Base-by-base conservation (phyloP, 2,329 filamentous ascomycete genomes). In the Botrytis porri region DNA sequence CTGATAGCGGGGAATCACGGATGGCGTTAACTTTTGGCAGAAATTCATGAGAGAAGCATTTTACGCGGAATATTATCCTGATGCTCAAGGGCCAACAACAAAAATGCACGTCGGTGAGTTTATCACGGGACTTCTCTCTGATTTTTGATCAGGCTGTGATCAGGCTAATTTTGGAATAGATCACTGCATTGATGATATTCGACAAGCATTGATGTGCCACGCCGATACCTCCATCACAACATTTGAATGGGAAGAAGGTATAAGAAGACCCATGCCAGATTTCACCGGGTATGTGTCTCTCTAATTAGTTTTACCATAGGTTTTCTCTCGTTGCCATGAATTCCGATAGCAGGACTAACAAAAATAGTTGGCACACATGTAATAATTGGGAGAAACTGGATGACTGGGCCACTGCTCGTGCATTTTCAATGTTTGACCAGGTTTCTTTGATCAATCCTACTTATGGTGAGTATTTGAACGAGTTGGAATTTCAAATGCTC, bases 141-240 rank as follows among this genome's bases (percentile, higher is more conserved):
- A 16, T 61, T 62, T 3, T n/a, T 45, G 10, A 18, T 20, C 2
- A 25, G 35, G 43, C 29, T 61, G 22, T 45, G 10, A 18, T 20
- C 2, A 25, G 35, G 43, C 29, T 61, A 29, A 70, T 10, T 20
- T 25, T 32, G 12, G n/a, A 39, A 54, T 57, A 71, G 69, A 71
- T 59, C 60, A 71, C 18, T 65, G 69, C 18, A 71, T 71, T 14
- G 69, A 71, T 43, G 45, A 63, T 63, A 70, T 70, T 37, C 69
- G 69, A 6, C 60, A 71, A 39, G 45, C 69, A 7, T 16, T 71
- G 3, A 71, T 71, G 69, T 71, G 69, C 37, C 60, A 71, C 16
- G 32, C 69, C 16, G 69, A 71, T 57, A 65, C 69, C 22, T 64
- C 69, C 7, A 65, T 71, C 20, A 57, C 39, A 20, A 64, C 69